phyloP scores from a whole-genome alignment of 805 yeast genomes.

The Sungouiozyma ichnusensis region DNA sequence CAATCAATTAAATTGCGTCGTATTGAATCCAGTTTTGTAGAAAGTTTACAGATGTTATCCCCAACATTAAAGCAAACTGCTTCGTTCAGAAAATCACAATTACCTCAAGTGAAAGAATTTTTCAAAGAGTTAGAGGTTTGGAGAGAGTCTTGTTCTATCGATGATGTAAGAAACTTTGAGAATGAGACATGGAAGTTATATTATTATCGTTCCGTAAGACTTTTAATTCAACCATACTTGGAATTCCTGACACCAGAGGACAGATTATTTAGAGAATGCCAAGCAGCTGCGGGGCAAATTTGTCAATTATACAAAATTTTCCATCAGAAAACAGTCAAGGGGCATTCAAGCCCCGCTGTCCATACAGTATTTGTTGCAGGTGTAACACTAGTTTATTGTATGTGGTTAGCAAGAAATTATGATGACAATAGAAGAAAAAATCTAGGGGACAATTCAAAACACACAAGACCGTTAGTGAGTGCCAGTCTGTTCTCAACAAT shows the following conservation, averaged over 20 bases:
- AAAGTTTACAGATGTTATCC: constrained; percentile 35
- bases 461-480: constrained; percentile 50
- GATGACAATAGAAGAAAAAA: constrained; percentile 46
- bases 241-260: constrained; percentile 55
- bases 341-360: constrained; percentile 56
- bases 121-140: constrained; percentile 48
- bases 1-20: constrained; percentile 47
- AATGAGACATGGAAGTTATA: constrained; percentile 48
- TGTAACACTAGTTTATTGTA: constrained; percentile 52
- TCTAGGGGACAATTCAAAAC: constrained; percentile 47
- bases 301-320: constrained; percentile 53
- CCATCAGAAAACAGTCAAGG: constrained; percentile 50
- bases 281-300: constrained; percentile 61
- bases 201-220: constrained; percentile 49
- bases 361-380: constrained; percentile 63
- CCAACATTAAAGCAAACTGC: constrained; percentile 13
- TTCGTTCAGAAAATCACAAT: constrained; percentile 27
- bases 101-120: constrained; percentile 41
- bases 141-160: constrained; percentile 37
- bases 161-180: constrained; percentile 36
- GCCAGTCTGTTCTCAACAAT: constrained; percentile 43
- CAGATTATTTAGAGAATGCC: constrained; percentile 51
- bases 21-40: constrained; percentile 50
- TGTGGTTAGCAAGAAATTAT: constrained; percentile 56
- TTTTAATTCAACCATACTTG: constrained; percentile 52